Base-by-base conservation (phyloP, 208 protist genomes). In the Trypanosoma theileri region DNA sequence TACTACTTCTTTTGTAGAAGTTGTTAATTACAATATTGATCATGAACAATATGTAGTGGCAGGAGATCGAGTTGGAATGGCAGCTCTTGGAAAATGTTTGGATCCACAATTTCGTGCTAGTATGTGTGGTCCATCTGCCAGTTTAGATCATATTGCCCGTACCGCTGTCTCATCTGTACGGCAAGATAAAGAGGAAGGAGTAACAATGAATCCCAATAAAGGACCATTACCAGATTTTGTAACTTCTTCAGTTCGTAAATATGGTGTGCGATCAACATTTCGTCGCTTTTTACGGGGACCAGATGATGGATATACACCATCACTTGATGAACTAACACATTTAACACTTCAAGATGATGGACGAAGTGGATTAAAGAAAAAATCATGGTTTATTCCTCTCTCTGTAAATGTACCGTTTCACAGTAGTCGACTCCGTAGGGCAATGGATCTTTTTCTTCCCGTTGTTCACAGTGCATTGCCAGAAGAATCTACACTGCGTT, bases 331-430 rank as follows among this genome's bases (percentile, higher is more conserved):
- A 52, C 75, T 96, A 0, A 87, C 81, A 0, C 86, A 92, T 52
- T 75, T 96, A 11, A 94, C 88, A 0, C 59, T 94, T 41, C 79
- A 92, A 67, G 88, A 90, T 42, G 87, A 94, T 48, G 91, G 91
- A 1, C 74, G 91, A 13, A 94, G 88, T 69, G 91, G 91, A 8
- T 69, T 96, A 2, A 94, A 94, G 67, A 83, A 86, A 50, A 96
- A 94, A 67, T 91, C 88, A 21, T 96, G 91, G 89, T 96, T 88
- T 71, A 77, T 94, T 55, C 91, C 91, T 2, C 71, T 96, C n/a
- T 28, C 67, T 1, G 78, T 96, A 12, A 80, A 86, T 71, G 61
- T 93, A 13, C 91, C 91, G 10, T 96, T 95, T 79, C 91, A 96
- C 48, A 91, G 80, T 4, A 93, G 88, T 63, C 58, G 48, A 12